Evolutionary conservation across 352 stramenopile species (phyloP).

Genomic region (Pseudoperonospora humuli): DNA sequence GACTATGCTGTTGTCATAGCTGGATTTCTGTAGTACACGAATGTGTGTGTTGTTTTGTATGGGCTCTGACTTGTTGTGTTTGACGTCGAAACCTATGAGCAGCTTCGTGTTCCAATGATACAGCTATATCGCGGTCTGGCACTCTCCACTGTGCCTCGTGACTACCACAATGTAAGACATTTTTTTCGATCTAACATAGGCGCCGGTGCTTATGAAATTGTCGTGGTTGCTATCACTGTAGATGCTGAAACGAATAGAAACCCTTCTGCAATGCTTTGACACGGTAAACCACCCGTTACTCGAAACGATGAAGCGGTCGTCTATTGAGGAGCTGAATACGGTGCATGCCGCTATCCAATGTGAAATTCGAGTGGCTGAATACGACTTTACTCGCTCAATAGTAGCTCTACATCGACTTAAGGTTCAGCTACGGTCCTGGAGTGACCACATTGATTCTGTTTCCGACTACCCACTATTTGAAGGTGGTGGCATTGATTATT

Average conservation of each 20-base stretch:
- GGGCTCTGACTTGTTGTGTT: not conserved
- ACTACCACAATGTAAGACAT: slow-evolving; percentile 43
- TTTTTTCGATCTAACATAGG: not conserved
- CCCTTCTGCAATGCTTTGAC: slow-evolving; percentile 43
- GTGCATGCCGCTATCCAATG: slow-evolving; percentile 58
- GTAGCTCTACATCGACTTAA: slow-evolving; percentile 68
- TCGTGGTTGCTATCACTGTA: not conserved
- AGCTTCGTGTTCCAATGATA: slow-evolving; percentile 70
- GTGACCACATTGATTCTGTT: slow-evolving; percentile 71
- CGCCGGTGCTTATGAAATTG: not conserved
- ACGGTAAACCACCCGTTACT: slow-evolving; percentile 65
- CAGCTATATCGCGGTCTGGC: slow-evolving; percentile 58
- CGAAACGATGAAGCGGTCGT: slow-evolving; percentile 56
- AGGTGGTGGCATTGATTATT: slow-evolving; percentile 33
- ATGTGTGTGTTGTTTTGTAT: not conserved
- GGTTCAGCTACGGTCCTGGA: slow-evolving; percentile 52
- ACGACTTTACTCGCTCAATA: slow-evolving; percentile 73
- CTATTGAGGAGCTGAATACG: slow-evolving; percentile 63
- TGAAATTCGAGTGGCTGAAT: slow-evolving; percentile 58
- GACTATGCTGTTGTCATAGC: not conserved
- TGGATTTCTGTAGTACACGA: not conserved
- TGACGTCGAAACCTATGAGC: not conserved
- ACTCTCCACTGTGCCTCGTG: slow-evolving; percentile 35
- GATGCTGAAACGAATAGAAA: slow-evolving; percentile 45
- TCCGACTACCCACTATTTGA: slow-evolving; percentile 76